Evolutionary conservation across 805 yeast species (phyloP), one percentile per base, ranked within the genome.

Genomic region (Myxozyma neglecta): DNA sequence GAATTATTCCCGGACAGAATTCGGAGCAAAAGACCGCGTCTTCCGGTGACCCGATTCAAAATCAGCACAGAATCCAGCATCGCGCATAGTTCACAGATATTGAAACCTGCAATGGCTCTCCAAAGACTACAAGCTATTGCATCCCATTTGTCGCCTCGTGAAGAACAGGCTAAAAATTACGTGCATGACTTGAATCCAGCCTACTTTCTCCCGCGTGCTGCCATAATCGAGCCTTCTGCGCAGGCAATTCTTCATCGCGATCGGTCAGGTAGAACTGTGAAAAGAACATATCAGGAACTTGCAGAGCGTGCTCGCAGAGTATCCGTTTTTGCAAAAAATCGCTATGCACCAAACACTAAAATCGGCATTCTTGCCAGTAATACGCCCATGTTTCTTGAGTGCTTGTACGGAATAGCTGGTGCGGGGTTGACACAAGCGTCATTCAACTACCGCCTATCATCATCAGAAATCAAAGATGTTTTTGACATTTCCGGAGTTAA

Each of bases 351-450:
- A 57, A 53, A 53, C 64, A 66, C 64, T 53, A 64, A 60, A 32
- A 67, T 74, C 8, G 76, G 76, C 20, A 68, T 74, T 14, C 60
- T 74, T 48, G 71, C 69, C 13, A 70, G 76, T 18, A 74, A 73
- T 60, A 74, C 76, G 14, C 77, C 77, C 0, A 75, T 75, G 50
- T 75, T 72, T 47, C 68, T 74, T 24, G 76, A 73, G 53, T 66
- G 73, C 35, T 69, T 74, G 68, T 73, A 63, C 60, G 77, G 71
- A 1, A 73, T 71, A 37, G 70, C 69, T 8, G 76, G 75, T 6
- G 59, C 74, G 6, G 76, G 76, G 13, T 72, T 72, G 13, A 67
- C 71, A 42, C 71, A 70, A 20, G 69, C 75, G 61, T 73, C 76
- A 11, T 68, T 73, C 64, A 74, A 74, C 65, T 74, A 74, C 65